Conservation (phyloP, 2,329 filamentous ascomycete species). For the Macrophomina pseudophaseolina region DNA sequence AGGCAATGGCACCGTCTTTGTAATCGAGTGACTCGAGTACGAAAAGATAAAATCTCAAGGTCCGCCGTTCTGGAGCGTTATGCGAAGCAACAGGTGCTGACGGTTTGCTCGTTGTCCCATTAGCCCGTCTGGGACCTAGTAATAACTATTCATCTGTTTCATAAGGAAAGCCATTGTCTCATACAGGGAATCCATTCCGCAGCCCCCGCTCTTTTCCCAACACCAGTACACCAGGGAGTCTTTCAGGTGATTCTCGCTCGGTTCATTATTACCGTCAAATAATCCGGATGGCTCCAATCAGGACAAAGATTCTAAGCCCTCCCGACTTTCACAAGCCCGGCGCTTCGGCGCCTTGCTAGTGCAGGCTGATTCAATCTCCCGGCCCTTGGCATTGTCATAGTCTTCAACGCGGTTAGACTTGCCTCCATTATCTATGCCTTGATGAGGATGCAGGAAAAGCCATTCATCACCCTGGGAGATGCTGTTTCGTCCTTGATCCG, state of each 20-base stretch:
- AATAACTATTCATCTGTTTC: too few species aligned
- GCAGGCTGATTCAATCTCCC: conserved; percentile 16
- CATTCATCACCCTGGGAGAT: conserved; percentile 1
- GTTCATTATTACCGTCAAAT: neutral
- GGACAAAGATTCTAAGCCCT: neutral
- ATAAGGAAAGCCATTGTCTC: neutral
- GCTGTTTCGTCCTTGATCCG: conserved; percentile 5
- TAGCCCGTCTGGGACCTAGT: too few species aligned
- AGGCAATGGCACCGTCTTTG: too few species aligned
- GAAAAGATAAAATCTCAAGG: too few species aligned
- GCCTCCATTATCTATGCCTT: neutral
- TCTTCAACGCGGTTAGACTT: conserved; percentile 9
- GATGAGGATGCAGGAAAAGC: neutral
- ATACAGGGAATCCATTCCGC: neutral
- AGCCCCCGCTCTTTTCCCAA: neutral
- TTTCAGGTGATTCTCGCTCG: neutral
- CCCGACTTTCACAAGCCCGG: neutral
- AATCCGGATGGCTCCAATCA: neutral
- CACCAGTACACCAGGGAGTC: too few species aligned
- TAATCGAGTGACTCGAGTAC: too few species aligned
- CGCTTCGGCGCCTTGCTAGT: conserved; percentile 6
- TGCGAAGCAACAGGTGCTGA: too few species aligned
- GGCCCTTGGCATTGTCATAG: neutral
- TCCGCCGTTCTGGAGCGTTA: too few species aligned
- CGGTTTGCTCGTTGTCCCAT: too few species aligned